Conservation (phyloP, 2,329 filamentous ascomycete species). For the Colletotrichum sp. region DNA sequence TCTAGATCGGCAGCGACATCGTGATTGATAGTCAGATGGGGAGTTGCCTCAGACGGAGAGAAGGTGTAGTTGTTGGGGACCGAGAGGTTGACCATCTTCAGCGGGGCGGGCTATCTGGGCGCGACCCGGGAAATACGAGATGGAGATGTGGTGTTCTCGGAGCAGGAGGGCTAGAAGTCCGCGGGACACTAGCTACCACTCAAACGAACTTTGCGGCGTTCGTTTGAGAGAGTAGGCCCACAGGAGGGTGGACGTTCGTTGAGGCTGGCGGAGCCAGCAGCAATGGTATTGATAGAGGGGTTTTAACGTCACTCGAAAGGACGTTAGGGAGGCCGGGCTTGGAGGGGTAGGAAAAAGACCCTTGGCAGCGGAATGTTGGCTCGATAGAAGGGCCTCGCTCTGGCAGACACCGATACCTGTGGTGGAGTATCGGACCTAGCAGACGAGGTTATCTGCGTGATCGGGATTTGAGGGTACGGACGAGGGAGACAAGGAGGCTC, state of each 20-base stretch:
- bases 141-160: background rate
- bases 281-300: constrained; percentile 45
- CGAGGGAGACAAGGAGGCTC: background rate
- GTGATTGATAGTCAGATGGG: constrained; percentile 95
- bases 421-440: constrained; percentile 82
- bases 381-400: constrained; percentile 64
- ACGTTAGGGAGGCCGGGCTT: constrained; percentile 92
- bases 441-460: constrained; percentile 68
- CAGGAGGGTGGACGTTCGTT: constrained; percentile 65
- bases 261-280: constrained; percentile 91
- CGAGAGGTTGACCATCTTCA: constrained; percentile 77
- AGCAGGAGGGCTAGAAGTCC: constrained; percentile 51
- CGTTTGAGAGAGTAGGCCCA: constrained; percentile 99
- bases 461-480: constrained; percentile 25
- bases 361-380: constrained; percentile 89
- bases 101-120: constrained; percentile 10
- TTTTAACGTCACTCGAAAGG: constrained; percentile 68
- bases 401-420: constrained; percentile 84
- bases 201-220: constrained; percentile 95
- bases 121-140: constrained; percentile 23
- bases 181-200: constrained; percentile 97
- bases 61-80: constrained; percentile 83
- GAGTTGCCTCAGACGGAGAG: constrained; percentile 82
- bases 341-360: constrained; percentile 82
- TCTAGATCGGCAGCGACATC: constrained; percentile 92